Conservation (phyloP, 2,329 filamentous ascomycete species). For the Aspergillus carbonarius region DNA sequence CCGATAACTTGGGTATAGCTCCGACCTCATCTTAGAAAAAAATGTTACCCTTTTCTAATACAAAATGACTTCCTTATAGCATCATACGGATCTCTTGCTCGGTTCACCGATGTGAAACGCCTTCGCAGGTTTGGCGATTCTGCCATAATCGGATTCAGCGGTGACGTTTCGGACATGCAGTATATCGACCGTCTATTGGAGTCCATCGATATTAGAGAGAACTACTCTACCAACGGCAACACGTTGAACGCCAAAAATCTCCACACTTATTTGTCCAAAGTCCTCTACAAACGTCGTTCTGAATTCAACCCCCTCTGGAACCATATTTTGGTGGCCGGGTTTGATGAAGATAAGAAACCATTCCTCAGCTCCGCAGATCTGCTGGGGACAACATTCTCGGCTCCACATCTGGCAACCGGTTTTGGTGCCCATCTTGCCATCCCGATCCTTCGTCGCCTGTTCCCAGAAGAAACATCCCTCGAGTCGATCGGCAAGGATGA, state of each 20-base stretch:
- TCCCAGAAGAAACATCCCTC: conserved; percentile 79
- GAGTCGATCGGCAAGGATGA: conserved; percentile 70
- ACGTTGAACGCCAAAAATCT: conserved; percentile 85
- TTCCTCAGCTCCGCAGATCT: conserved; percentile 92
- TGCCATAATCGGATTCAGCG: conserved; percentile 87
- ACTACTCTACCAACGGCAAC: conserved; percentile 64
- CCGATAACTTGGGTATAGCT: conserved; percentile 83
- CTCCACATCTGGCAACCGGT: conserved; percentile 86
- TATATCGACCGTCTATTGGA: conserved; percentile 89
- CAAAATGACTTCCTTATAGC: conserved; percentile 52
- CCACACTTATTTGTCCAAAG: conserved; percentile 93
- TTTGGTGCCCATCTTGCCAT: conserved; percentile 92
- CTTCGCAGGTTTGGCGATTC: conserved; percentile 83
- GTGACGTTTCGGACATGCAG: conserved; percentile 99
- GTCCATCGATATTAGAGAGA: conserved; percentile 83
- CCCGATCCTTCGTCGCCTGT: conserved; percentile 80
- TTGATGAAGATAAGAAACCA: conserved; percentile 75
- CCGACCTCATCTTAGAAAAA: conserved; percentile 15
- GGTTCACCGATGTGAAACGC: conserved; percentile 95
- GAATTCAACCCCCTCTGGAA: conserved; percentile 99
- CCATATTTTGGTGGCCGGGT: conserved; percentile 83
- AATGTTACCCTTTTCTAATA: not conserved
- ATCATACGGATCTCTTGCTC: conserved; percentile 94
- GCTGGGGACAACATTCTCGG: conserved; percentile 85
- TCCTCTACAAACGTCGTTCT: conserved; percentile 90